phyloP scores from a whole-genome alignment of 2,329 filamentous ascomycete genomes.

The Pseudonectria buxi region DNA sequence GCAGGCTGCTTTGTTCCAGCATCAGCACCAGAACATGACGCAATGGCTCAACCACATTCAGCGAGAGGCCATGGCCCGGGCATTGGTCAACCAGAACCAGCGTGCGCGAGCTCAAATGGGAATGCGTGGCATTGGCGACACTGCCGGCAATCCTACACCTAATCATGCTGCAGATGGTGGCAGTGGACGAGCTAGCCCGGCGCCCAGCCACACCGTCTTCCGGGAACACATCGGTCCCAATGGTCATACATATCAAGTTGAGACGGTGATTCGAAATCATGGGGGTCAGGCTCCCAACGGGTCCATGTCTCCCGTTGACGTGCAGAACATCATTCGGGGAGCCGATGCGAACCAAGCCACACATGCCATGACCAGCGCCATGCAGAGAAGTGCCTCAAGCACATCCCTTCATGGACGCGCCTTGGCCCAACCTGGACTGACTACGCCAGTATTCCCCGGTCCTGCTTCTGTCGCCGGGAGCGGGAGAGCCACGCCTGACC shows the following conservation, averaged over 20 bases:
- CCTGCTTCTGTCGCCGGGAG: conserved; percentile 35
- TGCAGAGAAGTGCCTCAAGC: conserved; percentile 45
- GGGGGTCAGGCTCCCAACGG: conserved; percentile 13
- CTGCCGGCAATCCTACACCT: conserved; percentile 10
- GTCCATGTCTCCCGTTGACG: conserved; percentile 35
- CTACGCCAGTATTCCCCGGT: conserved; percentile 32
- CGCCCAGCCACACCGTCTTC: conserved; percentile 24
- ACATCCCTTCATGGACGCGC: conserved; percentile 34
- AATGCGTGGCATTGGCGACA: conserved; percentile 35
- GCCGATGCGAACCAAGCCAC: conserved; percentile 40
- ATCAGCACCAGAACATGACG: conserved; percentile 37
- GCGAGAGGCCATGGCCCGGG: conserved; percentile 37
- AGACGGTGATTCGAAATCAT: conserved; percentile 25
- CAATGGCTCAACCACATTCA: conserved; percentile 43
- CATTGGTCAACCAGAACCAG: conserved; percentile 37
- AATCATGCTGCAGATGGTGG: conserved; percentile 19
- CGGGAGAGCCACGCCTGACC: conserved; percentile 43
- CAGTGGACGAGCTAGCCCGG: conserved; percentile 26
- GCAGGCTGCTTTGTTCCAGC: conserved; percentile 26
- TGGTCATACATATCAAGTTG: conserved; percentile 29
- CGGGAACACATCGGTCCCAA: conserved; percentile 28
- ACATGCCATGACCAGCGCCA: conserved; percentile 41
- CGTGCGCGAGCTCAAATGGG: conserved; percentile 33
- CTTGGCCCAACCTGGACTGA: conserved; percentile 34
- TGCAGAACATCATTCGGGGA: conserved; percentile 39